Evolutionary conservation across 2,329 filamentous ascomycete species (phyloP).

Genomic region (Penicillium janthinellum): DNA sequence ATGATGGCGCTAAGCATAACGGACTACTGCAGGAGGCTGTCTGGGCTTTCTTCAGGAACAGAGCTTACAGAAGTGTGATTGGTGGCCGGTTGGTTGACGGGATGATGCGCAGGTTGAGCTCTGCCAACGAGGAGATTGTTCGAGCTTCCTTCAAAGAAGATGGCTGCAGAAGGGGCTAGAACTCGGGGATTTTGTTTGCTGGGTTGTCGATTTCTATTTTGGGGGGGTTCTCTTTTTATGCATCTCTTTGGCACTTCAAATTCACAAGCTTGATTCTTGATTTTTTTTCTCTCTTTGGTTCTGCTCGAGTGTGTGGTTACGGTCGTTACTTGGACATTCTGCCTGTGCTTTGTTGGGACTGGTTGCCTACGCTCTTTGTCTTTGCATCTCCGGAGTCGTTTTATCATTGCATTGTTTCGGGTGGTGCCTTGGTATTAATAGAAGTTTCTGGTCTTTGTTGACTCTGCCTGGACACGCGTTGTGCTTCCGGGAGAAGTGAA

Average conservation of each 20-base stretch:
- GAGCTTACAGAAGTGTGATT: slow-evolving; percentile 12
- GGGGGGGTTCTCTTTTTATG: neutral
- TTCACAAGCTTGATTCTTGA: neutral
- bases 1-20: slow-evolving; percentile 3
- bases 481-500: neutral
- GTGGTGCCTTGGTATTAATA: slow-evolving; percentile 19
- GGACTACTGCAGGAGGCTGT: slow-evolving; percentile 16
- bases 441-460: slow-evolving; percentile 13
- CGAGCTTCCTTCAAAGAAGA: slow-evolving; percentile 3
- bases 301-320: neutral
- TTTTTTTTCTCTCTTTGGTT: neutral
- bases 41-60: slow-evolving; percentile 21
- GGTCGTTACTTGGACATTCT: neutral
- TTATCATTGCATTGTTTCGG: slow-evolving; percentile 1
- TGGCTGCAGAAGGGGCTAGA: slow-evolving; percentile 12
- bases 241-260: neutral
- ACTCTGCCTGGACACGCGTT: neutral
- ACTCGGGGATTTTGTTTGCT: neutral
- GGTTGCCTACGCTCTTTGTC: neutral
- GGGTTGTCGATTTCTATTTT: neutral
- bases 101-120: neutral
- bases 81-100: slow-evolving; percentile 4
- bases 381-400: neutral
- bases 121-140: neutral
- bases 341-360: neutral